Conservation (phyloP, 2,329 filamentous ascomycete genomes). For the Aphanocladium album region DNA sequence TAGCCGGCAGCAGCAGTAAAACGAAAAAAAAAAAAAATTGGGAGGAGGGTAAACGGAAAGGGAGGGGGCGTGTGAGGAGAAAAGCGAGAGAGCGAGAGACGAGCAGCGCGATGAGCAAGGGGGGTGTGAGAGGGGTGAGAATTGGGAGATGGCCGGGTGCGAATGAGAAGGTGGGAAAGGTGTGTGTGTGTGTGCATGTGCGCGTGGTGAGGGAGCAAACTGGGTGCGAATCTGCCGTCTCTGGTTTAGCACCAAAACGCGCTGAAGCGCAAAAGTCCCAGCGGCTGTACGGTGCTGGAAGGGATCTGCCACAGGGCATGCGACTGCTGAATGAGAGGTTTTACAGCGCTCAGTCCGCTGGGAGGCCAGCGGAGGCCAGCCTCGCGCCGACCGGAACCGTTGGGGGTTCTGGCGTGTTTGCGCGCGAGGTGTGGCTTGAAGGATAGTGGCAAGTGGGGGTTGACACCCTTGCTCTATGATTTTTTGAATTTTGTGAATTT, state of each 20-base stretch:
- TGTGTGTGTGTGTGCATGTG: slow-evolving; percentile 7
- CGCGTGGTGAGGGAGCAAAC: background rate
- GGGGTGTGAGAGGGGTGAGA: background rate
- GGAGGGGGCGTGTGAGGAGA: background rate
- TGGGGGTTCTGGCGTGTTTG: background rate
- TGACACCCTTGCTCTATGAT: background rate
- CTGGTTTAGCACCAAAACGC: background rate
- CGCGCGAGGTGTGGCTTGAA: slow-evolving; percentile 2
- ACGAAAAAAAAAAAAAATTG: background rate
- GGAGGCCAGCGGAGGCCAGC: too few relatives aligned
- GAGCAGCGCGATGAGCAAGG: too few relatives aligned
- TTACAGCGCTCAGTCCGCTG: background rate
- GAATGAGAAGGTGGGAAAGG: background rate
- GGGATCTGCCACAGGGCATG: background rate
- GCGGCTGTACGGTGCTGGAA: background rate
- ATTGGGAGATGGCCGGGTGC: slow-evolving; percentile 6
- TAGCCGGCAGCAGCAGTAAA: slow-evolving; percentile 3
- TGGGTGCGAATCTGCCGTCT: background rate
- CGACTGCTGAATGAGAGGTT: background rate
- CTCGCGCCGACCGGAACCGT: slow-evolving; percentile 1
- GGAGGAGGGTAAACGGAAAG: slow-evolving; percentile 9
- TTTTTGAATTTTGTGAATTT: background rate
- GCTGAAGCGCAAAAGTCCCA: background rate
- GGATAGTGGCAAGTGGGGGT: slow-evolving; percentile 2
- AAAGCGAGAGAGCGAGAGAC: too few relatives aligned